These are phyloP conservation scores for Coemansia sp. DNA, from an alignment of 192 early-diverging fungal genomes.

Conservation along the genomic window DNA sequence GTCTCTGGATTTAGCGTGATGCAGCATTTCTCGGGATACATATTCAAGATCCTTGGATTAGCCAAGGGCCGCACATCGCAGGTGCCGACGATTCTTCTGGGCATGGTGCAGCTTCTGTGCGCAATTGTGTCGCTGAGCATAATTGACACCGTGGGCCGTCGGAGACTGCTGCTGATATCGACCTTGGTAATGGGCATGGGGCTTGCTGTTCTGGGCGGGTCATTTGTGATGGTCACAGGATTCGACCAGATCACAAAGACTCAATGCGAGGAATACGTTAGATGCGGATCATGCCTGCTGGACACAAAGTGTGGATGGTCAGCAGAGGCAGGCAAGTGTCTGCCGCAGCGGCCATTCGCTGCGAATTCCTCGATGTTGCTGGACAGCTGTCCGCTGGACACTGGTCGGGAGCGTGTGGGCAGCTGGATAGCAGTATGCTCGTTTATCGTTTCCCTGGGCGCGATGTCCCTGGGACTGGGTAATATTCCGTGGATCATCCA, in stretches of 20 bases:
- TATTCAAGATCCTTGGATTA: conserved; percentile 20
- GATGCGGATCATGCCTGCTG: conserved; percentile 30
- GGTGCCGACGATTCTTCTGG: conserved; percentile 18
- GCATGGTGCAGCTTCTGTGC: conserved; percentile 12
- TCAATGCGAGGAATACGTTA: conserved; percentile 12
- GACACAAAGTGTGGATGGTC: conserved; percentile 34
- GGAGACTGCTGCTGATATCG: conserved; percentile 20
- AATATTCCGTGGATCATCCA: conserved; percentile 38
- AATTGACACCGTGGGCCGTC: conserved; percentile 23
- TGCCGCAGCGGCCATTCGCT: neutral
- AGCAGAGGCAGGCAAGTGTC: conserved; percentile 2
- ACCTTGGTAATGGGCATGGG: conserved; percentile 17
- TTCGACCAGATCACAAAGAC: conserved; percentile 32
- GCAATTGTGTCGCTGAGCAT: conserved; percentile 11
- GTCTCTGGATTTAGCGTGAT: conserved; percentile 25
- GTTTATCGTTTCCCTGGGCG: conserved; percentile 22
- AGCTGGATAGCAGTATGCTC: conserved; percentile 30
- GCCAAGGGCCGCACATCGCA: conserved; percentile 8
- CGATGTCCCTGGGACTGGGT: conserved; percentile 27
- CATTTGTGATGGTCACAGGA: conserved; percentile 30
- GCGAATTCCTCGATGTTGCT: neutral
- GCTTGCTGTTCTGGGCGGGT: conserved; percentile 25
- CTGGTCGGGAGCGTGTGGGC: conserved; percentile 5
- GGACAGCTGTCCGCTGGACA: conserved; percentile 20
- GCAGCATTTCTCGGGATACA: conserved; percentile 26